Percentiles rank a stretch among this genome's conserved stretches.
Evolutionary conservation across 2,329 filamentous ascomycete species (phyloP).

Genomic region (Apiospora pterosperma): DNA sequence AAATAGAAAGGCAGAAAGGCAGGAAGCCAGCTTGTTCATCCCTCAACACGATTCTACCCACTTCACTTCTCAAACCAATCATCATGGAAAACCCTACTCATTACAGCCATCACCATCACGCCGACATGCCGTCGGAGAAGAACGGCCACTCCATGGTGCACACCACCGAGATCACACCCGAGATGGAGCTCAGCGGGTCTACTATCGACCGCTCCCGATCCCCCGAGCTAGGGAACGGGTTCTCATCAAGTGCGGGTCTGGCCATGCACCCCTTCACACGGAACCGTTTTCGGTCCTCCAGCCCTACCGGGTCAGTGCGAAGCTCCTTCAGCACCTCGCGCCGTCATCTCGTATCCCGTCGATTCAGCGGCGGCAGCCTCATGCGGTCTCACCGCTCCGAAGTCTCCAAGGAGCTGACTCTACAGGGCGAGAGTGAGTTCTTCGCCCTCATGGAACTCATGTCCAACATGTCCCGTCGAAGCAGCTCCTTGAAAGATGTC

Average conservation of each 20-base stretch:
- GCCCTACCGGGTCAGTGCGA: not conserved
- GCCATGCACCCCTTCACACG: not conserved
- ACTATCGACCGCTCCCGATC: not conserved
- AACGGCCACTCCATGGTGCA: not conserved
- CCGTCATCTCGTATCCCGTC: not conserved
- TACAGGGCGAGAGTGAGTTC: slow-evolving; percentile 4
- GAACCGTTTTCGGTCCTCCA: not conserved
- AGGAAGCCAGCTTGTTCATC: not conserved
- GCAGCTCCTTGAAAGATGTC: not conserved
- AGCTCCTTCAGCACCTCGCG: slow-evolving; percentile 1
- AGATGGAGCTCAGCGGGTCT: not conserved
- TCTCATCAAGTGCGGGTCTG: not conserved
- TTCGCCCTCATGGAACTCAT: slow-evolving; percentile 5
- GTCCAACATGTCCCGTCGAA: slow-evolving; percentile 3
- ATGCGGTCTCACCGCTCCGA: not conserved
- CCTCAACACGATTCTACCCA: not conserved
- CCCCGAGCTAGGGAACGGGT: not conserved
- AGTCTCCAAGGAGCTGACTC: not conserved
- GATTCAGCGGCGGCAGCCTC: not conserved
- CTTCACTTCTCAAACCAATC: not conserved
- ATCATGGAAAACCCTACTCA: not conserved
- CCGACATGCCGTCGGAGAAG: not conserved
- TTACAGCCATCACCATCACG: not conserved
- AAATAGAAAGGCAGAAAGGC: not conserved
- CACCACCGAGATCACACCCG: not conserved